phyloP scores from a whole-genome alignment of 208 protist genomes.

The Angomonas ambiguus region DNA sequence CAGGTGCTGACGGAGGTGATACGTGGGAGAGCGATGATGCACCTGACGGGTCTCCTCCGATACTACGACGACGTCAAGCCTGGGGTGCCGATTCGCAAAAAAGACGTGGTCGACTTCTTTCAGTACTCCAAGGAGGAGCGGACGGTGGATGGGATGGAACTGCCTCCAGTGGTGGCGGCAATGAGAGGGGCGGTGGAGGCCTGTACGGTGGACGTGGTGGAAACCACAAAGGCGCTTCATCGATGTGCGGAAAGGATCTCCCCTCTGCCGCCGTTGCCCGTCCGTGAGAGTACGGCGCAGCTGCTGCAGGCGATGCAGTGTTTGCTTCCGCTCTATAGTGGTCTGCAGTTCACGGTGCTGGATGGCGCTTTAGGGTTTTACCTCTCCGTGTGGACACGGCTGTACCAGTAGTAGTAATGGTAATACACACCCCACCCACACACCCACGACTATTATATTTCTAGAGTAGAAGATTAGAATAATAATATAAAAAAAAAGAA shows the following conservation, averaged over 20 bases:
- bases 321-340: constrained; percentile 52
- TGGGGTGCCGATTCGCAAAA: not conserved
- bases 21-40: constrained; percentile 61
- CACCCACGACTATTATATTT: too few species aligned
- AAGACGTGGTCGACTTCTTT: not conserved
- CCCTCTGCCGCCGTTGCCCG: constrained; percentile 26
- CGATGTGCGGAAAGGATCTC: constrained; percentile 34
- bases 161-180: constrained; percentile 30
- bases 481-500: not conserved
- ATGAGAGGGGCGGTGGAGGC: constrained; percentile 39
- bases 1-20: constrained; percentile 61
- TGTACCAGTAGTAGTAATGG: constrained; percentile 28
- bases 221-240: constrained; percentile 32
- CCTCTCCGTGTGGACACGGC: constrained; percentile 69
- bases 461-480: constrained; percentile 1
- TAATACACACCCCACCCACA: too few species aligned
- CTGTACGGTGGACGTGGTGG: constrained; percentile 34
- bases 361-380: constrained; percentile 80
- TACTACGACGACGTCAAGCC: constrained; percentile 32
- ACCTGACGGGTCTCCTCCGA: constrained; percentile 49
- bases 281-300: constrained; percentile 52
- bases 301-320: constrained; percentile 29
- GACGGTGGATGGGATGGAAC: constrained; percentile 14
- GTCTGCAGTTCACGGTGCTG: constrained; percentile 52
- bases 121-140: not conserved